These are phyloP conservation scores for Ganoderma lucidum DNA, from an alignment of 1,284 basidiomycete species.

Conservation along the genomic window DNA sequence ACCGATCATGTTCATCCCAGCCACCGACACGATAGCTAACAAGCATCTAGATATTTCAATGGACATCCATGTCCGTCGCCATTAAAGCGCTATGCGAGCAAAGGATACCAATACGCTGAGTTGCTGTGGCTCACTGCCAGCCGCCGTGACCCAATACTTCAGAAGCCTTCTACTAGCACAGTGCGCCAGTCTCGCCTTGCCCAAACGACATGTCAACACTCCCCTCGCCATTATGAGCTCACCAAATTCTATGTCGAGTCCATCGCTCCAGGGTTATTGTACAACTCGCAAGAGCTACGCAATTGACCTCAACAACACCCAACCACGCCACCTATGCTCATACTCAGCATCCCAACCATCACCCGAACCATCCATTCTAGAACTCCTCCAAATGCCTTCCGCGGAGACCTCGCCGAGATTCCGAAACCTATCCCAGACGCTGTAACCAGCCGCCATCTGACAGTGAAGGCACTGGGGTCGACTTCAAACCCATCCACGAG, in stretches of 20 bases:
- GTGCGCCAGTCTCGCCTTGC: not conserved
- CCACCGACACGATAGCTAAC: not conserved
- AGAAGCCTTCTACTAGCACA: not conserved
- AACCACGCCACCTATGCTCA: not conserved
- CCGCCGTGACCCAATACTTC: not conserved
- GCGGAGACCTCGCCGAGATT: conserved; percentile 14
- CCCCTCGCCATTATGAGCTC: not conserved
- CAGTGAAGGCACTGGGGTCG: conserved; percentile 10
- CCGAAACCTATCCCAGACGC: conserved; percentile 4
- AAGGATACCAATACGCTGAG: not conserved
- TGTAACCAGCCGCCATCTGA: not conserved
- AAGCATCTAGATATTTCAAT: not conserved
- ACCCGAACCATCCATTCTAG: not conserved
- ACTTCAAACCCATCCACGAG: conserved; percentile 11
- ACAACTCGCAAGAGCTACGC: no score
- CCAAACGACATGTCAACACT: not conserved
- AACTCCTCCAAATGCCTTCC: not conserved
- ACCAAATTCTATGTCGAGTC: not conserved
- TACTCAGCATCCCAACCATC: not conserved
- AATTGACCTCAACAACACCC: not conserved
- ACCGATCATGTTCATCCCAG: not conserved
- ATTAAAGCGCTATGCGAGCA: not conserved
- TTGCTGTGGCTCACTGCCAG: not conserved
- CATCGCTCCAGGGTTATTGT: not conserved
- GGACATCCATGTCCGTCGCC: not conserved